phyloP scores from a whole-genome alignment of 1,284 basidiomycete genomes.

The Rugosomyces carneus region DNA sequence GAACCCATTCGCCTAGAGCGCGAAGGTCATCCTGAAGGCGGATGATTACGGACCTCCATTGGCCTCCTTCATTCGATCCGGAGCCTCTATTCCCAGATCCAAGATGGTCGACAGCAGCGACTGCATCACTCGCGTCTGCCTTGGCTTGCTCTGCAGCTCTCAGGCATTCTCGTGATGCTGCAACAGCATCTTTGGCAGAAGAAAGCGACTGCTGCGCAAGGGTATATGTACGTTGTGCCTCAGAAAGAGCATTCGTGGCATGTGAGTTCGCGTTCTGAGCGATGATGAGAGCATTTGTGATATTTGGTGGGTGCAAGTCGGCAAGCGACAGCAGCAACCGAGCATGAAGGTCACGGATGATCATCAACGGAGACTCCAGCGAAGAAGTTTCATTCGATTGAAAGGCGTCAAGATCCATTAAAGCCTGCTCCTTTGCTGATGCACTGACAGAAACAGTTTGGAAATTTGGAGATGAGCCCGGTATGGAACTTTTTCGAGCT shows the following conservation, averaged over 20 bases:
- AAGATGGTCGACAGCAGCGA: constrained; percentile 18
- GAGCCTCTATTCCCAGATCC: constrained; percentile 1
- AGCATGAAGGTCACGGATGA: constrained; percentile 17
- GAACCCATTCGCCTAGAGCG: constrained; percentile 20
- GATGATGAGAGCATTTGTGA: constrained; percentile 14
- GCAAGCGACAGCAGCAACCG: constrained; percentile 16
- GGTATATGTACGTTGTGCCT: constrained; percentile 14
- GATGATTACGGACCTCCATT: constrained; percentile 14
- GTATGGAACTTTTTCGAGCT: not conserved
- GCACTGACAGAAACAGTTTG: not conserved
- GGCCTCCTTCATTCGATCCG: constrained; percentile 8
- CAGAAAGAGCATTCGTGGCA: constrained; percentile 12
- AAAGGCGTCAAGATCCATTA: not conserved
- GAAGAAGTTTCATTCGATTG: not conserved
- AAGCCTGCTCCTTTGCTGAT: not conserved
- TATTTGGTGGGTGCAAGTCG: constrained; percentile 13
- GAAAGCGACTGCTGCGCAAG: constrained; percentile 21
- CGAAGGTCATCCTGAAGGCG: constrained; percentile 20
- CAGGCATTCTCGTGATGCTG: constrained; percentile 18
- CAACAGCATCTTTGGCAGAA: constrained; percentile 17
- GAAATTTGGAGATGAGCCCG: not conserved
- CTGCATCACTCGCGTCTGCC: constrained; percentile 16
- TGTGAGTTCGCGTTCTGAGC: constrained; percentile 16
- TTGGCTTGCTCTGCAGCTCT: constrained; percentile 19
- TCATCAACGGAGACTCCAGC: constrained; percentile 7